Base-by-base conservation (phyloP, 2,329 filamentous ascomycete species). In the Atkinsonella hypoxylon region DNA sequence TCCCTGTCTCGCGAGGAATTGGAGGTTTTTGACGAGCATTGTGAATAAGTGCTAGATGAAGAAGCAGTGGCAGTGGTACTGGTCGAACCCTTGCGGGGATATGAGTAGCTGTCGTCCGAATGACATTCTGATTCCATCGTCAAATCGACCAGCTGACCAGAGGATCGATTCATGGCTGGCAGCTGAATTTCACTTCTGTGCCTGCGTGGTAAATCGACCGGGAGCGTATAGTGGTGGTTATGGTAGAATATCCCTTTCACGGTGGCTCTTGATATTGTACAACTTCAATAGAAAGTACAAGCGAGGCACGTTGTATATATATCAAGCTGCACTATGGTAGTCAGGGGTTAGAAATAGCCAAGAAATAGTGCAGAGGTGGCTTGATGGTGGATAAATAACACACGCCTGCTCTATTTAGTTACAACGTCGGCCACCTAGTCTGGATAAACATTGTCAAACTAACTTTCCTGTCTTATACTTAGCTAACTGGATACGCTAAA, bases 51-150 rank as follows among this genome's bases (percentile, higher is more conserved):
- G 39, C 31, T n/a, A 13, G 26, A 30, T 11, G 49, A 15, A 30
- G 49, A 15, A 20, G 32, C 15, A n/a, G 48, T 38, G 41, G 36
- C 22, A 10, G 17, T 34, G 10, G 34, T 20, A 48, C 47, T 55
- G 49, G 46, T 58, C 50, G 50, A 55, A 44, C 60, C 61, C 31
- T 58, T 60, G 41, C 62, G 62, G 46, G 68, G 68, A 51, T 69
- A 69, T 8, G 68, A 70, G 54, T 68, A 70, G 59, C 70, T 71
- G 54, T 65, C 63, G 48, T 69, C 63, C 38, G 66, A 64, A 49
- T 66, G 64, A 49, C 67, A 67, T 53, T 69, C 70, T 17, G 67
- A 64, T 30, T 69, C 66, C 46, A 70, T 64, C 50, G 65, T 65
- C 53, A 69, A 61, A 56, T 67, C 62, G 31, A 64, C 65, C 48